Conservation (phyloP, 352 stramenopile genomes). For the Phytophthora boehmeriae region DNA sequence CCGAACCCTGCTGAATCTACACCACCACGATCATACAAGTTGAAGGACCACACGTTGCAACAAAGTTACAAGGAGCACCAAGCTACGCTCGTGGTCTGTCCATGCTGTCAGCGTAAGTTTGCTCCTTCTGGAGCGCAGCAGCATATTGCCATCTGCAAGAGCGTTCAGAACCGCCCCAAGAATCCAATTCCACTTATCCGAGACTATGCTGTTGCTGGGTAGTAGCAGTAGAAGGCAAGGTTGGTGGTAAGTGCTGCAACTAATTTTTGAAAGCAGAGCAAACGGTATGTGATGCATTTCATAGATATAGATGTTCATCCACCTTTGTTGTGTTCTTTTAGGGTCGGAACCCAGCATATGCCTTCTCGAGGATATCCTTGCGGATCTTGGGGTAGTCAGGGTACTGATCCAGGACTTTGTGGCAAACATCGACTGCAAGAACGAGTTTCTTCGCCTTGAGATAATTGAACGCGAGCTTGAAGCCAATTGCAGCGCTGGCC, state of each 20-base stretch:
- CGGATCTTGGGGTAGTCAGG: slow-evolving; percentile 95
- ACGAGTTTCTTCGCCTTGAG: slow-evolving; percentile 94
- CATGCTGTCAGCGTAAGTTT: slow-evolving; percentile 82
- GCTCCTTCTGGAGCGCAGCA: slow-evolving; percentile 81
- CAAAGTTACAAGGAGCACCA: slow-evolving; percentile 83
- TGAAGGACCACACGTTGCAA: slow-evolving; percentile 65
- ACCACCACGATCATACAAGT: slow-evolving; percentile 33
- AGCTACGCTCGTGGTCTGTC: slow-evolving; percentile 79
- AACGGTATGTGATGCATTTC: slow-evolving; percentile 26
- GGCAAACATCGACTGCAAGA: slow-evolving; percentile 91
- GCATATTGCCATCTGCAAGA: slow-evolving; percentile 88
- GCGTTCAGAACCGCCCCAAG: slow-evolving; percentile 79
- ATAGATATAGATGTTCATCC: slow-evolving; percentile 23
- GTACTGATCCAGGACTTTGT: slow-evolving; percentile 93
- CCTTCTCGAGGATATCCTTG: slow-evolving; percentile 94
- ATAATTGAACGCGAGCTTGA: slow-evolving; percentile 97
- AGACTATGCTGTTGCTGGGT: slow-evolving; percentile 73
- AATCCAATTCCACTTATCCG: slow-evolving; percentile 72
- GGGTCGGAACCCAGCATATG: slow-evolving; percentile 86
- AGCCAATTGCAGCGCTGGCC: slow-evolving; percentile 89
- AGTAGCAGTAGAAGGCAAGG: slow-evolving; percentile 7
- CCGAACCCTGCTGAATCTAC: slow-evolving; percentile 18
- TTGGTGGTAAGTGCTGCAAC: slow-evolving; percentile 1
- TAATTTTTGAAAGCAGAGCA: slow-evolving; percentile 3
- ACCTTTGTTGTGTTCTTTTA: slow-evolving; percentile 42